These are phyloP conservation scores for Zygoascus meyerae DNA, from an alignment of 1,139 yeast species.

Conservation along the genomic window DNA sequence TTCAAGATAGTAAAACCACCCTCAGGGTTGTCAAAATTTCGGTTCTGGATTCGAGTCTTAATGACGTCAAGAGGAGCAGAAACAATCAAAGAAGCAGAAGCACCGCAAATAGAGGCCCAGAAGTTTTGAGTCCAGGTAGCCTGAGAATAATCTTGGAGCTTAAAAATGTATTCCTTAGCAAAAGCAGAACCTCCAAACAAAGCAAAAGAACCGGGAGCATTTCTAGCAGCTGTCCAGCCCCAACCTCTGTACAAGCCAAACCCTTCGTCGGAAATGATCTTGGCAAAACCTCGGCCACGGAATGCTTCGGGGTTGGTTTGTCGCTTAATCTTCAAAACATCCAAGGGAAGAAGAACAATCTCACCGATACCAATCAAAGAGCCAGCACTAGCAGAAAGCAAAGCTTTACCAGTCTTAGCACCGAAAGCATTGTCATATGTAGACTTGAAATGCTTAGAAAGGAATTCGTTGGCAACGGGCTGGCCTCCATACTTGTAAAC, in stretches of 20 bases:
- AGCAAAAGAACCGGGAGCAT: constrained; percentile 98
- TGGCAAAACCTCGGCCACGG: constrained; percentile 92
- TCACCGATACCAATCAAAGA: constrained; percentile 97
- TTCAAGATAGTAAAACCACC: constrained; percentile 87
- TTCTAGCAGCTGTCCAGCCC: constrained; percentile 99
- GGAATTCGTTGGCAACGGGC: constrained; percentile 93
- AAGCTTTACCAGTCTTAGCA: constrained; percentile 91
- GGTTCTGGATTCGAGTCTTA: constrained; percentile 96
- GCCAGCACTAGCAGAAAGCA: constrained; percentile 96
- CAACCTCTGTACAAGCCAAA: constrained; percentile 93
- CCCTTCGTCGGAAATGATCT: constrained; percentile 85
- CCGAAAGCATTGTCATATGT: constrained; percentile 76
- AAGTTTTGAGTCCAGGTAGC: constrained; percentile 97
- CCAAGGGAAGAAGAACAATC: constrained; percentile 89
- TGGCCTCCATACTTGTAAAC: constrained; percentile 99
- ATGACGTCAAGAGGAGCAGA: constrained; percentile 98
- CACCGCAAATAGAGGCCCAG: constrained; percentile 94
- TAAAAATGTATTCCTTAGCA: constrained; percentile 92
- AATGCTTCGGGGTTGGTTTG: constrained; percentile 98
- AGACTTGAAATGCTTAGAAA: constrained; percentile 66
- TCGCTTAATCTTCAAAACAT: constrained; percentile 94
- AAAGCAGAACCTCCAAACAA: constrained; percentile 98
- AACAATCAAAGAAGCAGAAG: constrained; percentile 92
- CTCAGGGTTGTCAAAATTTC: constrained; percentile 92
- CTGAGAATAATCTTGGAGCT: constrained; percentile 73